Evolutionary conservation across 495 filamentous ascomycete genomes (phyloP), one percentile per base, ranked within the genome.

Genomic region (Chaetomidium leptoderma): DNA sequence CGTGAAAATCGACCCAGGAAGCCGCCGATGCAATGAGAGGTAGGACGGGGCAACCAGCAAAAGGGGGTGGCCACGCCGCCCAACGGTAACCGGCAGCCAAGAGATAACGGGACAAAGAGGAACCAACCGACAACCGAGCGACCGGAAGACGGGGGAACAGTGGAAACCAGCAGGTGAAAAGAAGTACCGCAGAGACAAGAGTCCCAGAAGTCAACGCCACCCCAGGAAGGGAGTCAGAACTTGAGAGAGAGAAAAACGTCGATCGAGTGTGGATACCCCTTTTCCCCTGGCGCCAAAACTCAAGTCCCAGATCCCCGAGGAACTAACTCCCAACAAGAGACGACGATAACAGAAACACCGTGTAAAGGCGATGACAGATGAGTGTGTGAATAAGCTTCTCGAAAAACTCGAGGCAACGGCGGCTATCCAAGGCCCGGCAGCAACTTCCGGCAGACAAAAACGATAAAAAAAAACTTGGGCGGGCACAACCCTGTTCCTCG

Each of bases 121-220:
- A 19, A 30, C 19, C 21, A 32, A 2, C 33, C 1, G 1, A 27
- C 29, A 46, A 35, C 42, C 29, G 13, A 32, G 6, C 2, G 23
- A 29, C 43, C 24, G 23, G n/a, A 47, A n/a, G 43, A 30, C 44
- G 53, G 44, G 53, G 44, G 32, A 48, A 13, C 53, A 48, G 53
- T 47, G 53, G 53, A 30, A 47, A 53, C 49, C 10, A 11, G 16
- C 27, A 33, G 16, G 37, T 43, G 40, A n/a, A 33, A n/a, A n/a
- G n/a, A n/a, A 45, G 21, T 24, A 45, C 29, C 29, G 14, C 26
- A 23, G 24, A 35, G 39, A 24, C 14, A 9, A 55, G 27, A 24
- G n/a, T 11, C 3, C 4, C 11, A 33, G 37, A 14, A 19, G 21
- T 37, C 42, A 19, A 30, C 46, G 10, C 9, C 16, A 36, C 51